Base-by-base conservation (phyloP, 495 filamentous ascomycete species). In the Podospora fimiseda region DNA sequence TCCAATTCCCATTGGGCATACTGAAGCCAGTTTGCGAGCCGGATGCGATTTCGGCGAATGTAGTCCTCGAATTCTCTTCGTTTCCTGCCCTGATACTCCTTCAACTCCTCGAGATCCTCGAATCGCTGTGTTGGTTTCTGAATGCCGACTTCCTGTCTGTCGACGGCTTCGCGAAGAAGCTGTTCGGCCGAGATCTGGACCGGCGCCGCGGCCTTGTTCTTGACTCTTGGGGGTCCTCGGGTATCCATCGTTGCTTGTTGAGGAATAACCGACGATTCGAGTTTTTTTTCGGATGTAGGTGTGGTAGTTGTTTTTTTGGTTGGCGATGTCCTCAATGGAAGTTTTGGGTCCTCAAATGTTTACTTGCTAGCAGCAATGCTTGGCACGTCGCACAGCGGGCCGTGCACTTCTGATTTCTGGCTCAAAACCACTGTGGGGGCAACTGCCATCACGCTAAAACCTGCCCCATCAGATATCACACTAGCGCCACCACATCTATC, bases 21-120 rank as follows among this genome's bases (percentile, higher is more conserved):
- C 58, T 89, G 86, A 83, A 95, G 90, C 93, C 93, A 98, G 67
- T 98, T 97, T 70, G 93, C 93, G 79, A 96, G 90, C 58, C 96
- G 95, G 62, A 97, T 78, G 60, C 91, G 73, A 64, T 97, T 96
- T 47, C 94, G 88, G 52, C 89, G 85, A 45, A 96, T 89, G 87
- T 96, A 97, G 77, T 95, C 88, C 68, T 98, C 93, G 62, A 95
- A 98, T 62, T 96, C 93, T 69, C 90, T 94, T 58, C 93, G 76
- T 72, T 96, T 96, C 48, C 93, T 82, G 47, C 90, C 92, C 62
- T 97, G 93, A 72, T 88, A 96, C 69, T 97, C 93, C 74, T 97
- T 92, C 38, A 98, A 80, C 76, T 98, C 93, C 76, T 98, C 93
- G 62, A 98, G 81, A 63, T 98, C 93, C 47, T 88, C 89, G 54